A percentile compares a stretch with the other conserved stretches of the same genome.
phyloP scores from a whole-genome alignment of 345 rosid species.

The Eutrema japonicum region DNA sequence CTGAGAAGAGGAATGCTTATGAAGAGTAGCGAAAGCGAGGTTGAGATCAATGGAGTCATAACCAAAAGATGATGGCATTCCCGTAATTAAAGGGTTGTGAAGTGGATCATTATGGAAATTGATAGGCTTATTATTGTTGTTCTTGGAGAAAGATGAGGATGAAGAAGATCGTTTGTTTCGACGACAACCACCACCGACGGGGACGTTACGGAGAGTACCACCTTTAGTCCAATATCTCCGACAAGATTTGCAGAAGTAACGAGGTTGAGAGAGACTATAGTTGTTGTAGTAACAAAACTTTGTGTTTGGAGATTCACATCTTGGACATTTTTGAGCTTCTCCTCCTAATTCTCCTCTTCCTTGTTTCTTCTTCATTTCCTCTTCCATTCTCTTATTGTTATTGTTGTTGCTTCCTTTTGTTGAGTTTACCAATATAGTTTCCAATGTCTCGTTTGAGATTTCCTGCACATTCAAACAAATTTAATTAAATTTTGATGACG shows the following conservation, averaged over 20 bases:
- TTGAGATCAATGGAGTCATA: slow-evolving; percentile 72
- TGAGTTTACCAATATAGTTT: slow-evolving; percentile 67
- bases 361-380: slow-evolving; percentile 62
- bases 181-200: slow-evolving; percentile 89
- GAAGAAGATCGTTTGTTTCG: slow-evolving; percentile 69
- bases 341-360: slow-evolving; percentile 55
- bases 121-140: slow-evolving; percentile 52
- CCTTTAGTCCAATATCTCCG: slow-evolving; percentile 91
- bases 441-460: slow-evolving; percentile 59
- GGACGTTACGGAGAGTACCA: slow-evolving; percentile 77
- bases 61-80: slow-evolving; percentile 47
- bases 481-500: slow-evolving; percentile 18
- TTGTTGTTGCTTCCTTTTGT: slow-evolving; percentile 41
- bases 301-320: slow-evolving; percentile 84
- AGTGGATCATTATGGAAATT: slow-evolving; percentile 41
- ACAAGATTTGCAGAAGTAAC: slow-evolving; percentile 88
- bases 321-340: slow-evolving; percentile 69
- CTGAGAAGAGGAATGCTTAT: slow-evolving; percentile 56
- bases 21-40: slow-evolving; percentile 78
- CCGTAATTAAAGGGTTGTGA: slow-evolving; percentile 46
- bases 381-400: slow-evolving; percentile 36
- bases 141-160: slow-evolving; percentile 47
- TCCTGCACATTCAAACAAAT: slow-evolving; percentile 49
- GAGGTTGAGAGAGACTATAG: slow-evolving; percentile 83
- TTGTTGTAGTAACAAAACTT: slow-evolving; percentile 92